These are phyloP conservation scores for Xerocomellus amylosporus DNA, from an alignment of 768 basidiomycete genomes.

Conservation along the genomic window DNA sequence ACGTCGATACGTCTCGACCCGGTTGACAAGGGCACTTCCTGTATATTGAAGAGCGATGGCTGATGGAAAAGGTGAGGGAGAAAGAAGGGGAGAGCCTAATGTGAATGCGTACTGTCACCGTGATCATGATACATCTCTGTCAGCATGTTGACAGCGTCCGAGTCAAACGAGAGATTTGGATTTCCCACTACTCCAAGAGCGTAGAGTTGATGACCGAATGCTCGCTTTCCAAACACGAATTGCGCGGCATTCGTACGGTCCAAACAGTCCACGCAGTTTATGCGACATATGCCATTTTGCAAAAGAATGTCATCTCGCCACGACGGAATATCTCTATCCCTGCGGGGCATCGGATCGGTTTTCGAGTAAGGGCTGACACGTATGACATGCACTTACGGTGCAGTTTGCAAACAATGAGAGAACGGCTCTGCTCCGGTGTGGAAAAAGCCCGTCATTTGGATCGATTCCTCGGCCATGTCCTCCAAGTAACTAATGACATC, in stretches of 20 bases:
- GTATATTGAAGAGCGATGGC: slow-evolving; percentile 96
- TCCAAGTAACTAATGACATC: slow-evolving; percentile 95
- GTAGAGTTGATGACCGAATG: slow-evolving; percentile 91
- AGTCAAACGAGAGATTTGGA: slow-evolving; percentile 87
- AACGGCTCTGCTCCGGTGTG: slow-evolving; percentile 89
- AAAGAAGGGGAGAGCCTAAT: background rate
- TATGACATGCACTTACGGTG: slow-evolving; percentile 28
- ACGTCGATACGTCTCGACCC: slow-evolving; percentile 92
- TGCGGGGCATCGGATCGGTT: slow-evolving; percentile 9
- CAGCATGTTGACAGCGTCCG: slow-evolving; percentile 92
- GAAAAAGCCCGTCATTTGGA: slow-evolving; percentile 91
- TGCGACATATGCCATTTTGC: slow-evolving; percentile 90
- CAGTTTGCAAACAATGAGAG: slow-evolving; percentile 58
- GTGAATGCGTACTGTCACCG: slow-evolving; percentile 73
- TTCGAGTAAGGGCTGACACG: background rate
- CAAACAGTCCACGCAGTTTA: slow-evolving; percentile 96
- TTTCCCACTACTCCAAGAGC: slow-evolving; percentile 86
- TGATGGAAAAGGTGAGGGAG: slow-evolving; percentile 28
- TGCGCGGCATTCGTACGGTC: slow-evolving; percentile 97
- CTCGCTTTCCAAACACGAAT: slow-evolving; percentile 94
- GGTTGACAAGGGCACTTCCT: slow-evolving; percentile 92
- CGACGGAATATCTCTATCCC: slow-evolving; percentile 27
- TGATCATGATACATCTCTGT: slow-evolving; percentile 99
- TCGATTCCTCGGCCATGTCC: slow-evolving; percentile 90
- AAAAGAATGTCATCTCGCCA: slow-evolving; percentile 72